A percentile compares a stretch with the other conserved stretches of the same genome.
Conservation (phyloP, 495 filamentous ascomycete genomes). For the Penicillium canariense region DNA sequence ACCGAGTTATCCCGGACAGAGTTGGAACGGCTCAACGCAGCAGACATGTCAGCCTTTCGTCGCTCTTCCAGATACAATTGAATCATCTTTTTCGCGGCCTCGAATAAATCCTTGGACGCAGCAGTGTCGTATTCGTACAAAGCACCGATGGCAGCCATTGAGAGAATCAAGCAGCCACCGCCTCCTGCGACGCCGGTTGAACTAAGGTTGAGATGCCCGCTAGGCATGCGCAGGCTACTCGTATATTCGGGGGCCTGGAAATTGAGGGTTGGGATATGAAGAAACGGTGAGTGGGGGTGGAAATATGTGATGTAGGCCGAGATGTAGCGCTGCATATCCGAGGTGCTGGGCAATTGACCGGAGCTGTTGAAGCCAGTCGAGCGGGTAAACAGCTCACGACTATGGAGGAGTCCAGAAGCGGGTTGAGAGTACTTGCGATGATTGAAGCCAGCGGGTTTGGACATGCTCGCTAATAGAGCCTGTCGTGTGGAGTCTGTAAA, state of each 20-base stretch:
- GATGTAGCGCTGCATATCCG: conserved; percentile 89
- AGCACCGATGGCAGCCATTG: conserved; percentile 94
- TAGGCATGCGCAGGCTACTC: conserved; percentile 52
- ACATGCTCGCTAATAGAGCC: conserved; percentile 78
- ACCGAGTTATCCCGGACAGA: conserved; percentile 61
- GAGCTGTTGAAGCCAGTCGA: conserved; percentile 46
- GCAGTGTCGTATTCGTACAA: conserved; percentile 85
- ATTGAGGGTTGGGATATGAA: conserved; percentile 88
- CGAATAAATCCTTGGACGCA: conserved; percentile 83
- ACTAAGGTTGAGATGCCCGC: conserved; percentile 53
- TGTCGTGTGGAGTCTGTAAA: conserved; percentile 94
- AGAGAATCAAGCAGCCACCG: conserved; percentile 85
- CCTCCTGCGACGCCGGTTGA: conserved; percentile 70
- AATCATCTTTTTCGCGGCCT: conserved; percentile 93
- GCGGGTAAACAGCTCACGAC: conserved; percentile 43
- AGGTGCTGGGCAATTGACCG: conserved; percentile 76
- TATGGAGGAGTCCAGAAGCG: conserved; percentile 49
- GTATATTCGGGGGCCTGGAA: conserved; percentile 77
- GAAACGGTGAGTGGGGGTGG: conserved; percentile 90
- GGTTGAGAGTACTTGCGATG: conserved; percentile 77
- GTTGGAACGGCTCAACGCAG: conserved; percentile 64
- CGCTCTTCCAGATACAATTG: conserved; percentile 90
- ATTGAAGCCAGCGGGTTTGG: conserved; percentile 70
- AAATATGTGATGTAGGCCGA: conserved; percentile 90
- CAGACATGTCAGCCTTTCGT: conserved; percentile 82